These are phyloP conservation scores for Pestalotiopsis fici DNA, from an alignment of 2,329 filamentous ascomycete genomes.

Conservation along the genomic window DNA sequence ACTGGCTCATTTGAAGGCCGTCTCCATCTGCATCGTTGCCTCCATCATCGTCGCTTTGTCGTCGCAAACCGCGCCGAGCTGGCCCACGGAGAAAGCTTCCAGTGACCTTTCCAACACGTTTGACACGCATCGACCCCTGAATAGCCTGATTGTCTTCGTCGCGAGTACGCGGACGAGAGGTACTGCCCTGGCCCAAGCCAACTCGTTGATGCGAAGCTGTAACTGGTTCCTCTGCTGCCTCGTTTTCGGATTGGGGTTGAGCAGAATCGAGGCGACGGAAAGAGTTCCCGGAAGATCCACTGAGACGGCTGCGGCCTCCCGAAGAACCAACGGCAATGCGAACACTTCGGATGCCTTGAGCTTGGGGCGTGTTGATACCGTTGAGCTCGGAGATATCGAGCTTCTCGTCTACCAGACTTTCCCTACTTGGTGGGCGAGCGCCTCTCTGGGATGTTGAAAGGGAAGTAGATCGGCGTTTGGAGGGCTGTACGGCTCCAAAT, in stretches of 20 bases:
- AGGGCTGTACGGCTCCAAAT: slow-evolving; percentile 26
- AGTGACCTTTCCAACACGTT: slow-evolving; percentile 72
- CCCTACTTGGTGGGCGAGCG: slow-evolving; percentile 41
- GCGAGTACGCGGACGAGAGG: slow-evolving; percentile 52
- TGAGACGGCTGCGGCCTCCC: slow-evolving; percentile 38
- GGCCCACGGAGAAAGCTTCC: slow-evolving; percentile 81
- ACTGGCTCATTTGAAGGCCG: slow-evolving; percentile 37
- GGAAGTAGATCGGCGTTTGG: slow-evolving; percentile 53
- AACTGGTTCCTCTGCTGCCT: slow-evolving; percentile 48
- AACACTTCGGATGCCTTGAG: slow-evolving; percentile 53
- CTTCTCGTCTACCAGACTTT: slow-evolving; percentile 42
- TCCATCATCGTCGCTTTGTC: slow-evolving; percentile 67
- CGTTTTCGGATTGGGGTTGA: slow-evolving; percentile 40
- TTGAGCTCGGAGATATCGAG: slow-evolving; percentile 31
- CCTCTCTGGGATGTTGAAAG: slow-evolving; percentile 36
- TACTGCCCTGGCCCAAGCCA: slow-evolving; percentile 50
- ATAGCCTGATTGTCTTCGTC: slow-evolving; percentile 65
- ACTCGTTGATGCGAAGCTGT: slow-evolving; percentile 50
- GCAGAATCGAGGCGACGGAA: slow-evolving; percentile 32
- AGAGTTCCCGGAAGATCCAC: slow-evolving; percentile 35
- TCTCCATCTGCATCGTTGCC: slow-evolving; percentile 48
- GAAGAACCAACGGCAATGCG: slow-evolving; percentile 56
- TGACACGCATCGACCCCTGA: slow-evolving; percentile 76
- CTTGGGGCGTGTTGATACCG: slow-evolving; percentile 54
- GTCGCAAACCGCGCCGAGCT: slow-evolving; percentile 71